Percentiles rank a stretch among this genome's conserved stretches.
Evolutionary conservation across 345 rosid genomes (phyloP).

Genomic region (Linum tenue): DNA sequence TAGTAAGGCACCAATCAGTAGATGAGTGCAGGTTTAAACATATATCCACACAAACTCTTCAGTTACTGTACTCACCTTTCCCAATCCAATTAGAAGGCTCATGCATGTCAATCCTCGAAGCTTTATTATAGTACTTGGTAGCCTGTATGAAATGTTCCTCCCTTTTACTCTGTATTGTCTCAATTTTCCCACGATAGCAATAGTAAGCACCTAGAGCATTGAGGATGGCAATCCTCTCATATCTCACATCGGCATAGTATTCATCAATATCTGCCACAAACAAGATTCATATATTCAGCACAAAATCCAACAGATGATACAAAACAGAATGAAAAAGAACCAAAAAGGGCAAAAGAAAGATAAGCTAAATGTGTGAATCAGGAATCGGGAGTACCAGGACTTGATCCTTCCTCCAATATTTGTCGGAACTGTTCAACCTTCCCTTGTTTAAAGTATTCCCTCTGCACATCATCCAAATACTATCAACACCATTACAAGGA

Average conservation of each 20-base stretch:
- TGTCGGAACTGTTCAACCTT: conserved; percentile 85
- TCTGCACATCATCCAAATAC: conserved; percentile 31
- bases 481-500: background rate
- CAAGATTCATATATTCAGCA: background rate
- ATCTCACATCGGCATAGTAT: conserved; percentile 91
- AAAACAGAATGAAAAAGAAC: background rate
- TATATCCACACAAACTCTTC: background rate
- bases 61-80: conserved; percentile 43
- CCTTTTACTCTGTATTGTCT: conserved; percentile 75
- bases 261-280: conserved; percentile 71
- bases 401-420: conserved; percentile 93
- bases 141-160: conserved; percentile 88
- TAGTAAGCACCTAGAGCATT: conserved; percentile 93
- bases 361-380: background rate
- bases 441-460: conserved; percentile 97
- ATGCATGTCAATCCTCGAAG: conserved; percentile 93
- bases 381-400: conserved; percentile 46
- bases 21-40: background rate
- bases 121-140: conserved; percentile 78
- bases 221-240: conserved; percentile 91
- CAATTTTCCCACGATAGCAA: conserved; percentile 86
- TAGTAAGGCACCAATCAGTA: background rate
- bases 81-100: conserved; percentile 99
- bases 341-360: background rate
- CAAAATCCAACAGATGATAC: background rate